Evolutionary conservation across 345 rosid genomes (phyloP).

Genomic region (Turritis glabra): DNA sequence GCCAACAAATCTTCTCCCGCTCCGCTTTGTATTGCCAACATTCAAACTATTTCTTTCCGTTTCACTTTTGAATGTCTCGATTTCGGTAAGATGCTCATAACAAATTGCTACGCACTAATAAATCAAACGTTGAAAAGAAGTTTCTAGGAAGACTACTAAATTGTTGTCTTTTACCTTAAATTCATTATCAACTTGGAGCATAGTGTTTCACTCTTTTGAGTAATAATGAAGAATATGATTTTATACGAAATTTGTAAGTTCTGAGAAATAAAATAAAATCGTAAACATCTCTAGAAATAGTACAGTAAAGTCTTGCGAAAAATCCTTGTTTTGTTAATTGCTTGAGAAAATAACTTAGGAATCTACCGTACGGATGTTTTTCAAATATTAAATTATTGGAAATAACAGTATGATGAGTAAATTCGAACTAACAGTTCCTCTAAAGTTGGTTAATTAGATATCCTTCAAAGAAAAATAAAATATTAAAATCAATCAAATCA

Average conservation of each 20-base stretch:
- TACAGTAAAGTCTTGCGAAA: background rate
- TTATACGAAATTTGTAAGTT: background rate
- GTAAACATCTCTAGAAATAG: background rate
- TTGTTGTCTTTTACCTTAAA: constrained; percentile 25
- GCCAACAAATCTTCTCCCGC: background rate
- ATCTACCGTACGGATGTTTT: background rate
- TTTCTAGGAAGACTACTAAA: constrained; percentile 19
- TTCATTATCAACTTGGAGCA: constrained; percentile 7
- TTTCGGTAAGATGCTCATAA: background rate
- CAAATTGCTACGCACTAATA: background rate
- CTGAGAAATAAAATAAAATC: background rate
- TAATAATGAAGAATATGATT: background rate
- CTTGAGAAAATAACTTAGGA: background rate
- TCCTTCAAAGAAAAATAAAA: background rate
- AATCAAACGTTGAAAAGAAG: background rate
- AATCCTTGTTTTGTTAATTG: constrained; percentile 1
- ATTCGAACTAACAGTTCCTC: background rate
- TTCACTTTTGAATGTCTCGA: background rate
- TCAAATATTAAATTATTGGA: background rate
- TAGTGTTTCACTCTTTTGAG: constrained; percentile 29
- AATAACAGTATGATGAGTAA: background rate
- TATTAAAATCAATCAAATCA: background rate
- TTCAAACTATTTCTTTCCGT: background rate
- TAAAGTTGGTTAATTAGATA: background rate
- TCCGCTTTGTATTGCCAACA: background rate